Evolutionary conservation across 2,329 filamentous ascomycete genomes (phyloP), one percentile per base, ranked within the genome.

Genomic region (Beauveria caledonica): DNA sequence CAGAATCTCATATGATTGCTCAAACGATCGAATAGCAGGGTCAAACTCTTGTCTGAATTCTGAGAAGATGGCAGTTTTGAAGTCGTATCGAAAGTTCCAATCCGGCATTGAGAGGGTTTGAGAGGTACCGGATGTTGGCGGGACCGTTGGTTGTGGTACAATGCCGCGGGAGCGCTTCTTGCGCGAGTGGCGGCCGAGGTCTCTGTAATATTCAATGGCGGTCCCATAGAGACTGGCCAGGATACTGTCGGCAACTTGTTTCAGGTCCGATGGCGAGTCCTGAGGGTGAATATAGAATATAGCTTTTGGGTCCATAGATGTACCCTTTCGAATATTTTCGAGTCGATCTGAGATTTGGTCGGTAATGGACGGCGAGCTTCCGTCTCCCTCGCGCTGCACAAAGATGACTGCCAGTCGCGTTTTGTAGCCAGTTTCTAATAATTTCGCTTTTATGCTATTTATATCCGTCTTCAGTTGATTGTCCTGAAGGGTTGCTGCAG

Each of bases 21-120:
- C 90, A 66, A 92, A 97, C 58, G 90, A 92, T 48, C 92, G 85
- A 68, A 90, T 80, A 0, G 94, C 92, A 23, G 85, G 86, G 69
- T 97, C 93, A 81, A 93, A 90, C 71, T 97, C 94, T 69, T 95
- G 90, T 9, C 94, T 85, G 66, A 96, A 97, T 69, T 97, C 93
- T 29, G 92, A 90, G 69, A 97, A 90, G 0, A 96, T 80, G 7
- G 88, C 93, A 19, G 92, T 81, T 71, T 99, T 99, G 76, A 96
- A 92, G 69, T 99, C 93, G 73, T 97, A 97, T 17, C 93, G 87
- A 58, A 95, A 87, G 68, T 91, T 92, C 94, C 93, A 99, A 3
- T 90, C 92, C 46, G 91, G 86, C 10, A 87, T 78, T 1, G 92
- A 89, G n/a, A 97, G 75, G 0, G 89, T 90, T 68, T 94, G 89